Conservation (phyloP, 768 basidiomycete genomes). For the Asterophora parasitica region DNA sequence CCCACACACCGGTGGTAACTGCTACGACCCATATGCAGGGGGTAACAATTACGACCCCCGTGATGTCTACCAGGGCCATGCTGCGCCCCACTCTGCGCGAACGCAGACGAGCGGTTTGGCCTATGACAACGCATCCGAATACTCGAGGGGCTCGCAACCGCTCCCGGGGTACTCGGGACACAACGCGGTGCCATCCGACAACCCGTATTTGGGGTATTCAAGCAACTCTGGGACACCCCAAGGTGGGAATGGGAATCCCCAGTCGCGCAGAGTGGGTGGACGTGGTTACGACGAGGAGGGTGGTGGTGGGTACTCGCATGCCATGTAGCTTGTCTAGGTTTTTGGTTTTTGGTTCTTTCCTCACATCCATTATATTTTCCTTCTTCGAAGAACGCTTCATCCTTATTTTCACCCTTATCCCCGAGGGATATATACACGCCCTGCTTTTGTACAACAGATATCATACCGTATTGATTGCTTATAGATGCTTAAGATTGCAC, state of each 20-base stretch:
- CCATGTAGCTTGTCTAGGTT: slow-evolving; percentile 19
- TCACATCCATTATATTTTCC: slow-evolving; percentile 15
- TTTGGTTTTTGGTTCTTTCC: slow-evolving; percentile 15
- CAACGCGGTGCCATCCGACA: slow-evolving; percentile 5
- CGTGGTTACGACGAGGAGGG: slow-evolving; percentile 28
- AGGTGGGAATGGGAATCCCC: slow-evolving; percentile 7
- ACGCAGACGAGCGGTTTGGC: slow-evolving; percentile 21
- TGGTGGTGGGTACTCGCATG: slow-evolving; percentile 23
- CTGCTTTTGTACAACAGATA: slow-evolving; percentile 19
- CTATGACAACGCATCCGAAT: slow-evolving; percentile 23
- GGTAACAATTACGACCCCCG: slow-evolving; percentile 40
- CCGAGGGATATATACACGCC: slow-evolving; percentile 2
- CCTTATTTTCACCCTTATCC: slow-evolving; percentile 2
- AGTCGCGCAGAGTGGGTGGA: slow-evolving; percentile 16
- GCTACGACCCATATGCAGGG: slow-evolving; percentile 1
- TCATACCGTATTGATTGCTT: slow-evolving; percentile 10
- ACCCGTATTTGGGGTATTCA: slow-evolving; percentile 19
- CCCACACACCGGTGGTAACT: too few species aligned
- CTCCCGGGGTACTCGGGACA: slow-evolving; percentile 4
- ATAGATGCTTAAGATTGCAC: background rate
- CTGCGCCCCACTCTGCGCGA: slow-evolving; percentile 26
- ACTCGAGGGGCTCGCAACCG: slow-evolving; percentile 9
- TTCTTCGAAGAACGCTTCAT: slow-evolving; percentile 1
- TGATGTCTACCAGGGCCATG: slow-evolving; percentile 52
- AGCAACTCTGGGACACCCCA: slow-evolving; percentile 13